A percentile compares a stretch with the other conserved stretches of the same genome.
These are phyloP conservation scores for Russula ochroleuca DNA, from an alignment of 768 basidiomycete species.

Conservation along the genomic window DNA sequence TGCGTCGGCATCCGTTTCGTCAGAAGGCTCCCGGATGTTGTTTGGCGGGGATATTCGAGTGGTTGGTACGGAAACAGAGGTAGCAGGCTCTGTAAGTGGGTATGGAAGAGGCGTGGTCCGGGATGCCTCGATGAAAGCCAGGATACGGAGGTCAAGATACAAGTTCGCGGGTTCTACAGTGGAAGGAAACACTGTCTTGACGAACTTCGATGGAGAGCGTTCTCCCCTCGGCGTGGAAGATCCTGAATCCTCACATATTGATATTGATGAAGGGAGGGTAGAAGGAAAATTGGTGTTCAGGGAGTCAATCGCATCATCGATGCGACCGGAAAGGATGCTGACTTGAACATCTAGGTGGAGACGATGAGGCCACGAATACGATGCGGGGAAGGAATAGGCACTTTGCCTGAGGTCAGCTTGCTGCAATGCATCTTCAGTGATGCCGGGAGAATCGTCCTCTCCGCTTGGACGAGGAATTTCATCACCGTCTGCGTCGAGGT, in stretches of 20 bases:
- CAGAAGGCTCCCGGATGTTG: slow-evolving; percentile 32
- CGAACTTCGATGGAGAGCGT: slow-evolving; percentile 33
- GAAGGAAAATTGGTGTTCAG: slow-evolving; percentile 71
- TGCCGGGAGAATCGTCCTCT: slow-evolving; percentile 27
- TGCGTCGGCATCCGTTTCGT: slow-evolving; percentile 35
- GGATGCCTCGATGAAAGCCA: slow-evolving; percentile 82
- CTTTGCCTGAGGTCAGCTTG: slow-evolving; percentile 22
- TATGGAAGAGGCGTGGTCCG: slow-evolving; percentile 63
- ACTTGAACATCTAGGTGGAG: slow-evolving; percentile 55
- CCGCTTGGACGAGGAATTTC: slow-evolving; percentile 42
- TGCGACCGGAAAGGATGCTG: slow-evolving; percentile 68
- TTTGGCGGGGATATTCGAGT: slow-evolving; percentile 22
- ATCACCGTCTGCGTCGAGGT: slow-evolving; percentile 68
- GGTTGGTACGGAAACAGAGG: slow-evolving; percentile 18
- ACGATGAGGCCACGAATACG: neutral
- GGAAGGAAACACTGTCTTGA: slow-evolving; percentile 52
- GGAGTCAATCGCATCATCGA: slow-evolving; percentile 62
- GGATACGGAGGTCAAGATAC: slow-evolving; percentile 78
- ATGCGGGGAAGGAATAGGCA: neutral
- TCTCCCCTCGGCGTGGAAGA: slow-evolving; percentile 17
- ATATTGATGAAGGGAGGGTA: slow-evolving; percentile 45
- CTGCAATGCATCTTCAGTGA: slow-evolving; percentile 22
- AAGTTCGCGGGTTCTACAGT: slow-evolving; percentile 74
- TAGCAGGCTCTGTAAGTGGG: slow-evolving; percentile 27
- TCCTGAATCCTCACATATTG: neutral